phyloP scores from a whole-genome alignment of 2,329 filamentous ascomycete genomes.

The Stenocarpella maydis region DNA sequence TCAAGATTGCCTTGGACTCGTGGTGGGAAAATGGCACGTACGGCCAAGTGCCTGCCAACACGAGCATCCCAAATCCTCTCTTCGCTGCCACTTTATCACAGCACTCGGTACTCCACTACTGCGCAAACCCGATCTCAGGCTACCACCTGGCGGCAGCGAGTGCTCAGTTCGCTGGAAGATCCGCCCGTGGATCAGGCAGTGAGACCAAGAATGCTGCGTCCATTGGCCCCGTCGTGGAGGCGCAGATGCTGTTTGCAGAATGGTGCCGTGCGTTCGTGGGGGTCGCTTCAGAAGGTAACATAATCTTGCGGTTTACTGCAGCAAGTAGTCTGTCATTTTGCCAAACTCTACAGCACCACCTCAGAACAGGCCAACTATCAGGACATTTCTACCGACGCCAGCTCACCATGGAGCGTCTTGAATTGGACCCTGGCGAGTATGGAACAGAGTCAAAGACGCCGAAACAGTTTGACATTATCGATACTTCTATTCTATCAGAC shows the following conservation, averaged over 20 bases:
- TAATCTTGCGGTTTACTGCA: constrained; percentile 55
- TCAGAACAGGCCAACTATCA: constrained; percentile 41
- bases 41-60: neutral
- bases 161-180: constrained; percentile 47
- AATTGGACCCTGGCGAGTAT: constrained; percentile 54
- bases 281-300: constrained; percentile 31
- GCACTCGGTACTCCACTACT: constrained; percentile 54
- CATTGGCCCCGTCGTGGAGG: constrained; percentile 42
- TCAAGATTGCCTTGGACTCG: neutral
- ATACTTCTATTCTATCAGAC: constrained; percentile 59
- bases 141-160: constrained; percentile 65
- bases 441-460: constrained; percentile 46
- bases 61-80: constrained; percentile 53
- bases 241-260: constrained; percentile 54
- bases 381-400: constrained; percentile 54
- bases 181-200: constrained; percentile 47
- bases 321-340: constrained; percentile 61
- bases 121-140: constrained; percentile 59
- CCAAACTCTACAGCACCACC: constrained; percentile 57
- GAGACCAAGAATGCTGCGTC: neutral
- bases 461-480: constrained; percentile 61
- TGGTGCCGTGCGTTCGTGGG: constrained; percentile 54
- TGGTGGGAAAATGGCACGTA: constrained; percentile 30
- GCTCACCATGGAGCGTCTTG: constrained; percentile 49
- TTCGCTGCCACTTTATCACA: constrained; percentile 48